Evolutionary conservation across 192 early-diverging fungal genomes (phyloP), one percentile per base, ranked within the genome.

Genomic region (Coemansia brasiliensis): DNA sequence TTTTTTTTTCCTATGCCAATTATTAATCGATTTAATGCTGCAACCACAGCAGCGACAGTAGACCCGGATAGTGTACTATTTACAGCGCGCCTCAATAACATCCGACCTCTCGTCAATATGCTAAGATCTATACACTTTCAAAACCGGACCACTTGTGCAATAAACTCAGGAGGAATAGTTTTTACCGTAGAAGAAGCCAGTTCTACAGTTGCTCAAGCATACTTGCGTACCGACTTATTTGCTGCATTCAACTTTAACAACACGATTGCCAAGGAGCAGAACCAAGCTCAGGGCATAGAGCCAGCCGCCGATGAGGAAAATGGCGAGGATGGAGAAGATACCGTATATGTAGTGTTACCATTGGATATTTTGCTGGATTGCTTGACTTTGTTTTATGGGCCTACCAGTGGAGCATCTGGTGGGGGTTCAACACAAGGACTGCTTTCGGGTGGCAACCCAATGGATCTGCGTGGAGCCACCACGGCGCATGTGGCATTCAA

Each of bases 31-130:
- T 27, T 41, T n/a, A 55, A 37, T 26, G 21, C 41, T 9, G 18
- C 38, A 1, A 17, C 32, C 22, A 39, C 39, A 4, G 55, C 37
- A 39, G 56, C 50, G 1, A 21, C 27, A 22, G 29, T 39, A 24
- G 55, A 61, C 8, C 46, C 55, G 5, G 59, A 55, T 8, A 24
- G 45, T 4, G 42, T 42, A 7, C 49, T 70, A 17, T 72, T 79
- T 13, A 67, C 44, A n/a, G 79, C 73, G n/a, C 57, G 61, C 13
- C 45, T 76, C 6, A 67, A 65, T 42, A 81, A 81, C 59, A 69
- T 81, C 24, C 69, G 74, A 6, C 71, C 81, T 0, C 55, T 85
- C n/a, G 82, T 80, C 17, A 76, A 81, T 44, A 70, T 83, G 72
- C 73, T 83, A 26, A 62, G 66, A 29, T 77, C 81, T 39, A 68